Evolutionary conservation across 352 stramenopile genomes (phyloP), one percentile per base, ranked within the genome.

Genomic region (Pythium folliculosum): DNA sequence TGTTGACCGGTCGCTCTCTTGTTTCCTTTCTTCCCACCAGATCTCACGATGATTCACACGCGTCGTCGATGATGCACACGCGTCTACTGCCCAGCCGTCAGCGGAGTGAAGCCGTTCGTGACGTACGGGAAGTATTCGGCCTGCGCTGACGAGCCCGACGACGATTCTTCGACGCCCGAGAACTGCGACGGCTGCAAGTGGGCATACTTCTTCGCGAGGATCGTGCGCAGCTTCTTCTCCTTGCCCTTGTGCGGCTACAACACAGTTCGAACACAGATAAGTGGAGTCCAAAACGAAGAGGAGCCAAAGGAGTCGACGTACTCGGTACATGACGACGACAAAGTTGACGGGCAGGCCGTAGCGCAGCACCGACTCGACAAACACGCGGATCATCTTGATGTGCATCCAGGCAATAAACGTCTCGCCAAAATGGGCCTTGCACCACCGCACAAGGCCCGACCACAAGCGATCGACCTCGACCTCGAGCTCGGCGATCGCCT

Each of bases 381-480:
- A 99, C 16, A 97, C 86, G 51, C 96, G 92, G 73, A 99, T 93
- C 74, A 91, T 91, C 82, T 99, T 99, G 68, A 99, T 96, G 75
- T 99, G 97, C 89, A 99, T 98, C 97, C 96, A 99, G 13, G 95
- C 96, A 52, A 98, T 97, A 69, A 99, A 99, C 12, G 94, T 94
- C 77, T 99, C 97, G 71, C 96, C 95, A 77, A 98, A 99, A 76
- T 99, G 97, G 21, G 94, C 96, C 78, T 98, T 98, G 88, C 97
- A 99, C 97, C 97, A 99, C 60, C 96, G 91, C 55, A 97, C 92
- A 60, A 99, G 91, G 8, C 92, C 93, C 43, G 84, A 96, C 75
- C 94, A 97, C 69, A 98, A 93, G 52, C 95, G 93, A 69, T 99
- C 94, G 16, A 99, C 92, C 50, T 96, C 95, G 23, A 95, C 87